phyloP scores from a whole-genome alignment of 169 alveolate genomes.

The Perkinsus chesapeaki region DNA sequence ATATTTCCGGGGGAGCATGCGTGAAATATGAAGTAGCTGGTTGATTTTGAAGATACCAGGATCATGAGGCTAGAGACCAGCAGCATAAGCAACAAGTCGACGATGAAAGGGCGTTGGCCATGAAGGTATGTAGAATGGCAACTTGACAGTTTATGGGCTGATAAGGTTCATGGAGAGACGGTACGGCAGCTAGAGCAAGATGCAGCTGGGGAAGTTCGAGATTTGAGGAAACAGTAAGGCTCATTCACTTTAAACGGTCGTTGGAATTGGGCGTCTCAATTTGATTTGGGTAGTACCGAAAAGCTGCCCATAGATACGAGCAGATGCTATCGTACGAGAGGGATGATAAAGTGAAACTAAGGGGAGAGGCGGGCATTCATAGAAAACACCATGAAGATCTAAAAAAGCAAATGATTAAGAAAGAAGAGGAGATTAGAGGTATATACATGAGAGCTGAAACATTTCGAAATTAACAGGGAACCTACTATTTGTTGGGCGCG shows the following conservation, averaged over 20 bases:
- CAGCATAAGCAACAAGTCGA: background rate
- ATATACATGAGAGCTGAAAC: conserved; percentile 35
- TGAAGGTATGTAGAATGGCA: background rate
- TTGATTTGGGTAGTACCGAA: background rate
- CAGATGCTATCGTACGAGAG: conserved; percentile 42
- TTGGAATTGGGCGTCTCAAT: background rate
- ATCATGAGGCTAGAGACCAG: background rate
- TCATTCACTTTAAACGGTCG: background rate
- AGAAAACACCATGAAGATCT: conserved; percentile 33
- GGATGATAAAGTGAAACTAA: conserved; percentile 34
- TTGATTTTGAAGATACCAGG: background rate
- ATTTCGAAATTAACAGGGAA: too few species aligned
- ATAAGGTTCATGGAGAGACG: conserved; percentile 24
- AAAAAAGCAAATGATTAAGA: conserved; percentile 31
- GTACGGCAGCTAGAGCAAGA: conserved; percentile 55
- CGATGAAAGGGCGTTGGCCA: background rate
- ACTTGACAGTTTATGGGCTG: background rate
- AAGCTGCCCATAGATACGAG: conserved; percentile 24
- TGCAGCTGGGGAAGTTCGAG: conserved; percentile 63
- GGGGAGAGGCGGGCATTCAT: conserved; percentile 46
- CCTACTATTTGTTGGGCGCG: too few species aligned
- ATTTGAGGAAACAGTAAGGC: conserved; percentile 45
- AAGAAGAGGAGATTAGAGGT: conserved; percentile 38
- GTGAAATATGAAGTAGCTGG: too few species aligned
- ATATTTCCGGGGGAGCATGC: too few species aligned